Evolutionary conservation across 2,329 filamentous ascomycete genomes (phyloP), one percentile per base, ranked within the genome.

Genomic region (Onygena corvina): DNA sequence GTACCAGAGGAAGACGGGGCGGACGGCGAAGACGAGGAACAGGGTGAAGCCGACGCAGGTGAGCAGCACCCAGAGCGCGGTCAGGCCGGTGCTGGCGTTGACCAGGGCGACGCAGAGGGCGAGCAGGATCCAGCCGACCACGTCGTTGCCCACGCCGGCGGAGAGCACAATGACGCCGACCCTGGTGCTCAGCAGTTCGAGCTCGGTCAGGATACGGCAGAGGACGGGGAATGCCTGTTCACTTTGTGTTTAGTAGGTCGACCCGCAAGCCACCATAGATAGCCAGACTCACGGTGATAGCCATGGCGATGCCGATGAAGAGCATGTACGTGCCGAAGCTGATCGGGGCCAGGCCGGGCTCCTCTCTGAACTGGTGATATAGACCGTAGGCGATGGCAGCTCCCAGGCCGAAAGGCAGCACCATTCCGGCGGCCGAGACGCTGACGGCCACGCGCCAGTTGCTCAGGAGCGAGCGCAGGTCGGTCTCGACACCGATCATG

Each of bases 71-170:
- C 80, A 96, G 0, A 96, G 74, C 0, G 90, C 88, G 0, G 86
- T 82, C 16, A 96, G 65, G 0, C 90, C 90, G 38, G 76, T 83
- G 12, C 80, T 81, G 25, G 89, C 87, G 61, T 96, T 96, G 59
- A 94, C 89, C 21, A 96, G 75, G 0, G 90, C 86, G 29, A 96
- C 89, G 57, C 90, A 95, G 23, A 96, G 81, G 0, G 90, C 90
- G 20, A 96, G 80, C 12, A 96, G 72, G 56, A 95, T 83, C 90
- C 90, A 96, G 50, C 86, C 86, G 2, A 84, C 79, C 12, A 92
- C 87, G 61, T 96, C 90, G 62, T 96, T 95, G 1, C 86, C 87
- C 11, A 95, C 88, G 47, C 90, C 90, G 4, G 88, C 87, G 4
- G 86, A 86, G 9, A 94, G 74, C 1, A 86, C 84, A 29, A 89